Evolutionary conservation across 129 eudicot genomes (phyloP), one percentile per base, ranked within the genome.

Genomic region (Arctium lappa): DNA sequence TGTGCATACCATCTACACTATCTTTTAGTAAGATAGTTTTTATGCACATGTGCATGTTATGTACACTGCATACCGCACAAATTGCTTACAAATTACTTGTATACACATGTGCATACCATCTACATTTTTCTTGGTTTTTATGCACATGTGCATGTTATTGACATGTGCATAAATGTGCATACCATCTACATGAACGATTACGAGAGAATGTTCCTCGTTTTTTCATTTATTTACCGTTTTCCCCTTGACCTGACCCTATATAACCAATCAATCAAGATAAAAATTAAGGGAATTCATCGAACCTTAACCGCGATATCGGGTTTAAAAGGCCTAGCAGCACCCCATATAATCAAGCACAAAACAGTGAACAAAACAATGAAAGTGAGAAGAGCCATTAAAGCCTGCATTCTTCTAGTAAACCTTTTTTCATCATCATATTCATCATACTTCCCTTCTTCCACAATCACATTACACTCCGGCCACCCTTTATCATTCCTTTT

Each of bases 401-500:
- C 92, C 74, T 95, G 99, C 48, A 88, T 83, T 62, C 94, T 83
- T 76, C 97, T 80, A 8, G 89, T 89, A 15, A 86, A 78, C 44
- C 81, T 87, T 82, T 87, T 89, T 9, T 93, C 94, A 79, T 84
- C 94, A 62, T 90, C 97, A 81, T 88, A 89, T 62, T 90, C 93
- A 72, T 94, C 98, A 75, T 94, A 94, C 29, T 89, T 89, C 5
- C 99, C 99, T 76, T 95, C 99, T 80, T 95, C 99, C 53, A 93
- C 78, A 8, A 95, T 95, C 87, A 95, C 99, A 90, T 95, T 90
- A 89, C 99, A 95, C 87, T 95, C 98, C 6, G 99, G 99, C 99
- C 98, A 95, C 74, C 99, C 99, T 79, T 93, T 95, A 48, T 95
- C 99, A 42, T 95, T 95, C 81, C 98, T 88, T 75, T 91, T 95